phyloP scores from a whole-genome alignment of 2,329 filamentous ascomycete species.

The Rhinocladiella similis region DNA sequence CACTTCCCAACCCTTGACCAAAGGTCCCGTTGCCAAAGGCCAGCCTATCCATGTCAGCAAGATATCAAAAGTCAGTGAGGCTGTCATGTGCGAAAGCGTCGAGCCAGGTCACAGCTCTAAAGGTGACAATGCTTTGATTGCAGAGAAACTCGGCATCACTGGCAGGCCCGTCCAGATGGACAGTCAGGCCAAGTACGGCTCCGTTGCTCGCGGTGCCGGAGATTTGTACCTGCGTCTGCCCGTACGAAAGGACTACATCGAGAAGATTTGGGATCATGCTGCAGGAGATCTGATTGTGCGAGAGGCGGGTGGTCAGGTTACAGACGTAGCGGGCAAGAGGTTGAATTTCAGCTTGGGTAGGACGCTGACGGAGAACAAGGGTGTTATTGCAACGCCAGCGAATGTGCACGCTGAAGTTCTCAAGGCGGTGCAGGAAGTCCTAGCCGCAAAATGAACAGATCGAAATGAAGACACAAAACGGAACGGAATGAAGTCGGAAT shows the following conservation, averaged over 20 bases:
- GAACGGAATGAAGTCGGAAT: neutral
- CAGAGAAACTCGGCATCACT: constrained; percentile 80
- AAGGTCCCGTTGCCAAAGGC: constrained; percentile 42
- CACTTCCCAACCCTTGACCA: constrained; percentile 71
- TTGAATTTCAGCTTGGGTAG: constrained; percentile 85
- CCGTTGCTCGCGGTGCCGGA: constrained; percentile 87
- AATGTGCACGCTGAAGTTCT: constrained; percentile 75
- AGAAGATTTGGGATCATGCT: constrained; percentile 99
- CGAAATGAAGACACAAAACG: neutral
- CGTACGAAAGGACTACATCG: constrained; percentile 81
- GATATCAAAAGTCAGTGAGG: constrained; percentile 70
- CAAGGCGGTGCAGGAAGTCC: constrained; percentile 76
- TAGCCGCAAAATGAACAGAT: constrained; percentile 49
- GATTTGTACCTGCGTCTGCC: constrained; percentile 93
- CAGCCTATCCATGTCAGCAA: constrained; percentile 77
- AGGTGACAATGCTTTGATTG: constrained; percentile 81
- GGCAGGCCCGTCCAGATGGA: constrained; percentile 92
- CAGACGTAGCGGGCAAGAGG: constrained; percentile 79
- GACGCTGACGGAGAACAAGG: constrained; percentile 87
- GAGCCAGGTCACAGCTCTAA: constrained; percentile 92
- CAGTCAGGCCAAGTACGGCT: constrained; percentile 96
- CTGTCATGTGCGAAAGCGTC: constrained; percentile 95
- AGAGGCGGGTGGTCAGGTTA: constrained; percentile 89
- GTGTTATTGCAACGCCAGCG: constrained; percentile 83
- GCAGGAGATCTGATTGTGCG: constrained; percentile 91